A percentile compares a stretch with the other conserved stretches of the same genome.
Evolutionary conservation across 2,329 filamentous ascomycete genomes (phyloP).

Genomic region (Nectriaceae sp.): DNA sequence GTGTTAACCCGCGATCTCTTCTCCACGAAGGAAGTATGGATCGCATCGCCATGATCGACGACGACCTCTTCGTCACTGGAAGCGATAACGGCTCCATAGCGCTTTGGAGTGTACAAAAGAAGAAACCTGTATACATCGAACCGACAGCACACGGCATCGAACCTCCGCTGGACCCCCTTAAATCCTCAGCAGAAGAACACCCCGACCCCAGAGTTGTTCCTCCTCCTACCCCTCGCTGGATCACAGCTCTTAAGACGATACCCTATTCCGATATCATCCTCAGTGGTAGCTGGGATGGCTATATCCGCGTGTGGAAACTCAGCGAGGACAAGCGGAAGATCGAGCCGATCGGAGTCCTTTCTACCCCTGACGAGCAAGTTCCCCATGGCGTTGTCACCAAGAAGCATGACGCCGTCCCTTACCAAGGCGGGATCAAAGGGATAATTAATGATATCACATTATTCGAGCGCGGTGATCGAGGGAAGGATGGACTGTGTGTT

Average conservation of each 20-base stretch:
- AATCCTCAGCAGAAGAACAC: slow-evolving; percentile 72
- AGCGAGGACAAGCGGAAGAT: slow-evolving; percentile 81
- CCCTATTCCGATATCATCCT: slow-evolving; percentile 90
- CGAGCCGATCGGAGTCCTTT: slow-evolving; percentile 70
- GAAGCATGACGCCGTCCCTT: slow-evolving; percentile 30
- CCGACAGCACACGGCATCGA: slow-evolving; percentile 85
- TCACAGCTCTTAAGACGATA: slow-evolving; percentile 83
- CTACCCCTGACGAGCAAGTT: slow-evolving; percentile 33
- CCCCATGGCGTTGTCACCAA: not conserved
- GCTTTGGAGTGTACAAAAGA: slow-evolving; percentile 89
- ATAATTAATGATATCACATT: slow-evolving; percentile 87
- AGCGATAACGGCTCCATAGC: slow-evolving; percentile 86
- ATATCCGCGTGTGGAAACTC: slow-evolving; percentile 81
- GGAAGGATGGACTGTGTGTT: slow-evolving; percentile 76
- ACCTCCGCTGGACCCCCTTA: slow-evolving; percentile 63
- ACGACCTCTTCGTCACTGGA: slow-evolving; percentile 87
- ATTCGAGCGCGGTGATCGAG: slow-evolving; percentile 80
- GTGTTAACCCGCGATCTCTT: slow-evolving; percentile 52
- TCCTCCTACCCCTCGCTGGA: slow-evolving; percentile 75
- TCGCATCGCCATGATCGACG: slow-evolving; percentile 86
- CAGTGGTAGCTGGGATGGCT: slow-evolving; percentile 89
- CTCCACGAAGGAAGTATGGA: slow-evolving; percentile 85
- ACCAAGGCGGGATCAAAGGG: slow-evolving; percentile 58
- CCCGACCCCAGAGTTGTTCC: slow-evolving; percentile 62
- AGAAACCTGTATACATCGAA: slow-evolving; percentile 85